These are phyloP conservation scores for Smallanthus sonchifolius DNA, from an alignment of 129 eudicot genomes.

Conservation along the genomic window DNA sequence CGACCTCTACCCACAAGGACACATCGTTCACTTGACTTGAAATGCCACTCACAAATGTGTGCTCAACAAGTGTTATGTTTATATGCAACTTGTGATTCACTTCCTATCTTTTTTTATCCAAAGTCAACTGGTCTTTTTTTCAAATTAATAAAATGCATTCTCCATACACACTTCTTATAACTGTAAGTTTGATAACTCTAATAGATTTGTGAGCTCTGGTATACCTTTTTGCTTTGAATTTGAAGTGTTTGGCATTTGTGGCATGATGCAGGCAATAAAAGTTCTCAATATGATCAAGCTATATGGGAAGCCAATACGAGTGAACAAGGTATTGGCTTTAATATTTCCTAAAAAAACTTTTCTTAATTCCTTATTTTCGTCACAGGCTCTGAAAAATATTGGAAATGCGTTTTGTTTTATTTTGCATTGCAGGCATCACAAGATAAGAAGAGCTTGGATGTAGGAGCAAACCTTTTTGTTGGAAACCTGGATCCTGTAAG, in stretches of 20 bases:
- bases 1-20: too few relatives aligned
- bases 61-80: neutral
- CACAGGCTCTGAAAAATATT: neutral
- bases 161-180: neutral
- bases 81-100: neutral
- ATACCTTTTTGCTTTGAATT: neutral
- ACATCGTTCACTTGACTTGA: neutral
- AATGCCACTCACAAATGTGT: neutral
- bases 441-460: conserved; percentile 99
- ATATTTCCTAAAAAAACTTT: neutral
- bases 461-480: conserved; percentile 97
- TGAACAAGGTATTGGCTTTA: conserved; percentile 62
- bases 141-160: neutral
- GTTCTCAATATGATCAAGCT: conserved; percentile 95
- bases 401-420: neutral
- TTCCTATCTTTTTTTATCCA: neutral
- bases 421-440: conserved; percentile 75
- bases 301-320: conserved; percentile 86
- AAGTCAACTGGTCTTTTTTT: neutral
- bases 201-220: neutral
- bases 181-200: neutral
- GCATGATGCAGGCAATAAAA: conserved; percentile 78
- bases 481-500: conserved; percentile 99
- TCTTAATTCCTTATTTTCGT: neutral
- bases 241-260: neutral